A percentile compares a stretch with the other conserved stretches of the same genome.
These are phyloP conservation scores for Scheffersomyces stipitis DNA, from an alignment of 805 yeast species.

Conservation along the genomic window DNA sequence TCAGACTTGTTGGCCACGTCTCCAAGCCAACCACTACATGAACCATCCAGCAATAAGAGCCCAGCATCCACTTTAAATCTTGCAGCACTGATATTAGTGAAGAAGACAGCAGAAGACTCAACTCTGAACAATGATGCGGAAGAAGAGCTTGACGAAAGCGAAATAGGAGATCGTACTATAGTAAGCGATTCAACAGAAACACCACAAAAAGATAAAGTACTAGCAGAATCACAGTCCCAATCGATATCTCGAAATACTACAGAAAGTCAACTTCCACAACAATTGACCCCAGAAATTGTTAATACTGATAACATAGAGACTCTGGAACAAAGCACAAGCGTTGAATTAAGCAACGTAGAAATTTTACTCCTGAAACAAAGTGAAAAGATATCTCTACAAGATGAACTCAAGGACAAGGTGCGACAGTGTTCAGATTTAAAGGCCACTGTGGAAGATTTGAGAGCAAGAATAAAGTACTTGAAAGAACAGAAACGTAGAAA, in stretches of 20 bases:
- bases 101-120: too few species aligned
- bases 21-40: slow-evolving; percentile 10
- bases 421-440: slow-evolving; percentile 15
- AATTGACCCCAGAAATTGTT: too few species aligned
- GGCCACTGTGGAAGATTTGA: slow-evolving; percentile 14
- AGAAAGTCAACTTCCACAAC: slow-evolving; percentile 1
- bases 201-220: too few species aligned
- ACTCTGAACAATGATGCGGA: too few species aligned
- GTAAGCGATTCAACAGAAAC: too few species aligned
- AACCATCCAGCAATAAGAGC: neutral
- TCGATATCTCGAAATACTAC: too few species aligned
- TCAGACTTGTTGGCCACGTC: slow-evolving; percentile 27
- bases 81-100: neutral
- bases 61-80: neutral
- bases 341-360: slow-evolving; percentile 4
- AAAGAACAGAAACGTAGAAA: slow-evolving; percentile 12
- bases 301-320: neutral
- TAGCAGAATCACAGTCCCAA: too few species aligned
- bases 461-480: slow-evolving; percentile 10
- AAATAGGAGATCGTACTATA: too few species aligned
- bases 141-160: too few species aligned
- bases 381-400: slow-evolving; percentile 13
- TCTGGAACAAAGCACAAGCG: neutral
- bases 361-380: slow-evolving; percentile 12
- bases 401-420: slow-evolving; percentile 17